phyloP scores from a whole-genome alignment of 352 stramenopile species.

The Globisporangium uncinulatum region DNA sequence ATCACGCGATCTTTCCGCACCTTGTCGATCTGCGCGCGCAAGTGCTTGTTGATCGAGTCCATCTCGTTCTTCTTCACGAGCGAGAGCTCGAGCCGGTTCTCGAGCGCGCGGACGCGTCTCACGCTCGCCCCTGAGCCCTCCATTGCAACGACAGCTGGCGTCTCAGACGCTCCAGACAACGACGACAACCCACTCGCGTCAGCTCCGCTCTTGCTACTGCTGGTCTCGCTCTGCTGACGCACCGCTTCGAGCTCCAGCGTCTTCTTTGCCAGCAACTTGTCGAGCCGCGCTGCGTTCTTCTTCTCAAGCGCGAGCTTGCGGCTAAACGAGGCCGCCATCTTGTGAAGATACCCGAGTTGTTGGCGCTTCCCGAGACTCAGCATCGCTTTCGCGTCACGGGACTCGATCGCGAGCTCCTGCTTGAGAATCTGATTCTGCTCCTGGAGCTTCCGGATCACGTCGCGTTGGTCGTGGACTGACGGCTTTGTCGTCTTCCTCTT shows the following conservation, averaged over 20 bases:
- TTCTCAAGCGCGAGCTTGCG: slow-evolving; percentile 45
- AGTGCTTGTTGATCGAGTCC: slow-evolving; percentile 74
- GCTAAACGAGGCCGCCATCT: slow-evolving; percentile 34
- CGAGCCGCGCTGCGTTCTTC: slow-evolving; percentile 32
- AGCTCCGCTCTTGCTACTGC: not conserved
- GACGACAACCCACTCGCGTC: not conserved
- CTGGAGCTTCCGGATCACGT: slow-evolving; percentile 66
- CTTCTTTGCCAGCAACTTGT: slow-evolving; percentile 40
- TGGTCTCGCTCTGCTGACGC: slow-evolving; percentile 18
- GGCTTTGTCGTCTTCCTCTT: slow-evolving; percentile 32
- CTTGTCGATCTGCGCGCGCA: slow-evolving; percentile 66
- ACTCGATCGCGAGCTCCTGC: slow-evolving; percentile 68
- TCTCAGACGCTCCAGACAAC: too few species aligned
- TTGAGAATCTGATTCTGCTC: slow-evolving; percentile 73
- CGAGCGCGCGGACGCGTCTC: slow-evolving; percentile 43
- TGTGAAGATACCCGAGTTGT: slow-evolving; percentile 50
- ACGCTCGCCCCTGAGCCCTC: slow-evolving; percentile 41
- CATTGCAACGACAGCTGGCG: slow-evolving; percentile 5
- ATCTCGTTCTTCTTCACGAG: slow-evolving; percentile 81
- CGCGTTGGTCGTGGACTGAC: slow-evolving; percentile 64
- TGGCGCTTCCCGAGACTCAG: slow-evolving; percentile 48
- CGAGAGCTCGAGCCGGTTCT: slow-evolving; percentile 71
- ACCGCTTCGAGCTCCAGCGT: slow-evolving; percentile 41
- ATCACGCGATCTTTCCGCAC: slow-evolving; percentile 61
- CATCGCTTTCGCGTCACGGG: slow-evolving; percentile 43